Percentiles rank a stretch among this genome's conserved stretches.
phyloP scores from a whole-genome alignment of 2,329 filamentous ascomycete genomes.

The Lasiodiplodia sp. region DNA sequence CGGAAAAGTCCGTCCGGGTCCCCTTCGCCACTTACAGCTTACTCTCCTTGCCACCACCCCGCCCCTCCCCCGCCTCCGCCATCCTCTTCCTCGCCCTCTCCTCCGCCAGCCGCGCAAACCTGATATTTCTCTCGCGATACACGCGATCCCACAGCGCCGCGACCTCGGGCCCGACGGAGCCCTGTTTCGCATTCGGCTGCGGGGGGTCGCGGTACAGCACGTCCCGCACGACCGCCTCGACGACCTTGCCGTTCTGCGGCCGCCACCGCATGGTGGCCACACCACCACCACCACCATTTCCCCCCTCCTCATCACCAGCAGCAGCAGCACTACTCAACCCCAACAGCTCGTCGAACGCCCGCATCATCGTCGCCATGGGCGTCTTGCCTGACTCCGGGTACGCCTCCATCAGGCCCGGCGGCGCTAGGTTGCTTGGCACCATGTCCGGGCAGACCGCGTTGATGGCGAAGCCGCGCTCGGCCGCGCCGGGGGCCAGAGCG shows the following conservation, averaged over 20 bases:
- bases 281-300: not conserved
- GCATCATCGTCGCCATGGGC: conserved; percentile 43
- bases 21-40: not conserved
- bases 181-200: conserved; percentile 32
- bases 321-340: not conserved
- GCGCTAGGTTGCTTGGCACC: conserved; percentile 40
- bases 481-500: conserved; percentile 35
- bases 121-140: conserved; percentile 40
- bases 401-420: conserved; percentile 39
- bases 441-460: conserved; percentile 43
- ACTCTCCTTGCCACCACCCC: not conserved
- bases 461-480: conserved; percentile 35
- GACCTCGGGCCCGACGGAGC: conserved; percentile 33
- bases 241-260: conserved; percentile 36
- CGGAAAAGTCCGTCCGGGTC: not conserved
- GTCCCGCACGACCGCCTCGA: conserved; percentile 38
- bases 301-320: too few relatives aligned
- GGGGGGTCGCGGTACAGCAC: conserved; percentile 37
- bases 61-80: not conserved
- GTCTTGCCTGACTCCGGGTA: conserved; percentile 40
- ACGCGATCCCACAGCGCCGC: conserved; percentile 35
- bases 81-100: conserved; percentile 14
- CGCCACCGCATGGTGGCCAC: not conserved
- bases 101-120: conserved; percentile 32
- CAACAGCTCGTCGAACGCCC: conserved; percentile 39